Evolutionary conservation across 2,329 filamentous ascomycete species (phyloP), one percentile per base, ranked within the genome.

Genomic region (Juglanconis sp.): DNA sequence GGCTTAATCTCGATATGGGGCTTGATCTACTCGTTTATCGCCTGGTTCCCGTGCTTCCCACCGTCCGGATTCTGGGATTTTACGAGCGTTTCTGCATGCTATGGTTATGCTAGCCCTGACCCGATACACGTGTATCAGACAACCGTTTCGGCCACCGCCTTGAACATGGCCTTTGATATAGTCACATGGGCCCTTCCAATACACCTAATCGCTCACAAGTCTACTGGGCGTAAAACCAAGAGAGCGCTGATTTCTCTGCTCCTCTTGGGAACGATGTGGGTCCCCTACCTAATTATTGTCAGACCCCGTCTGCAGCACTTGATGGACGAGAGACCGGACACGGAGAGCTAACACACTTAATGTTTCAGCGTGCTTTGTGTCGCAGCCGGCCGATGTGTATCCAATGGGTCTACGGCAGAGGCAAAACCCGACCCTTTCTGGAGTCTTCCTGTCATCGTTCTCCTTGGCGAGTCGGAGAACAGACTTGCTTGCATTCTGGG

Each of bases 401-500:
- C 60, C 56, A 71, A 73, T 40, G 59, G 69, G 17, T 69, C 69
- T 5, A 68, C 64, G 1, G 70, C 68, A 1, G 68, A 67, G 57
- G 70, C 71, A 9, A 68, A 70, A 0, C 55, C 68, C 1, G 71
- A 73, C 62, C 70, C 71, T 15, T 71, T 68, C 5, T 75, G 69
- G 69, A 73, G 72, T 57, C 69, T 68, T 9, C 69, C 70, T 8
- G 63, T 65, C 34, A 68, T 67, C 53, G 70, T 75, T 49, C 63
- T 73, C 17, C 68, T 74, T 5, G 72, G 69, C 1, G 68, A 68
- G 0, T 63, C 74, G 54, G 73, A 75, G 53, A 67, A 74, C 57
- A 69, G 73, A 11, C 53, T 62, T 13, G 47, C 51, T 0, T 9
- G 9, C 32, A 53, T 56, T 5, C 42, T 53, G 5, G 58, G 35